Percentiles rank a stretch among this genome's conserved stretches.
These are phyloP conservation scores for Pigoraptor vietnamica DNA, from an alignment of 78 protist species.

Conservation along the genomic window DNA sequence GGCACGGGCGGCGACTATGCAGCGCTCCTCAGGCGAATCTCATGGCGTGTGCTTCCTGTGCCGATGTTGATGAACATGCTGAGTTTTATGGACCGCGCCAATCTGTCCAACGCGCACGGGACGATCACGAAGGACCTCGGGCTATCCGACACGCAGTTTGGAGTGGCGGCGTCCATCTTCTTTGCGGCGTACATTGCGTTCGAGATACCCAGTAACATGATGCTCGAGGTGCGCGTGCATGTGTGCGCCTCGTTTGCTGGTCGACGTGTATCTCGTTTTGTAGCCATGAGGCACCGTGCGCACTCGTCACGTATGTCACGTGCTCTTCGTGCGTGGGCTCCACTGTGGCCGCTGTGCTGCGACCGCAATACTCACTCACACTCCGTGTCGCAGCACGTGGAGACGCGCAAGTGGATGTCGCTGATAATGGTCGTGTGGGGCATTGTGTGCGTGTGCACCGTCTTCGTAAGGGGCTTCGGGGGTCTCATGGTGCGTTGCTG, in stretches of 20 bases:
- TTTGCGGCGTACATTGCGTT: background rate
- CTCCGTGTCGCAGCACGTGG: background rate
- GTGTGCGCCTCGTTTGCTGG: too few relatives aligned
- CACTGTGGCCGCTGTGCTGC: too few relatives aligned
- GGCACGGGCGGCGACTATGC: background rate
- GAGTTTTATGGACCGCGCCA: background rate
- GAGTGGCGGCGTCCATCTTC: background rate
- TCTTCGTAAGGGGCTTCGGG: background rate
- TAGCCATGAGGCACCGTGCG: too few relatives aligned
- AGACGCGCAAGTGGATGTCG: background rate
- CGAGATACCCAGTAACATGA: background rate
- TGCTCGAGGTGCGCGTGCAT: background rate
- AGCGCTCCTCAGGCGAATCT: background rate
- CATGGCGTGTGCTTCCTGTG: background rate
- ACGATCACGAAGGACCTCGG: background rate
- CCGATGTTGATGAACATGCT: background rate
- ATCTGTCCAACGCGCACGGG: background rate
- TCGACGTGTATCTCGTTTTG: too few relatives aligned
- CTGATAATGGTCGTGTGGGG: background rate
- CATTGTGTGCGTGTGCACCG: background rate
- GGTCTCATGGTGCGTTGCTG: background rate
- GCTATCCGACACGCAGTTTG: background rate
- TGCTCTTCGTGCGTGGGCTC: too few relatives aligned
- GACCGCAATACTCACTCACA: too few relatives aligned
- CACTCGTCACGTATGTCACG: too few relatives aligned